Percentiles rank a stretch among this genome's conserved stretches.
Conservation (phyloP, 495 filamentous ascomycete genomes). For the Aspergillus indologenus region DNA sequence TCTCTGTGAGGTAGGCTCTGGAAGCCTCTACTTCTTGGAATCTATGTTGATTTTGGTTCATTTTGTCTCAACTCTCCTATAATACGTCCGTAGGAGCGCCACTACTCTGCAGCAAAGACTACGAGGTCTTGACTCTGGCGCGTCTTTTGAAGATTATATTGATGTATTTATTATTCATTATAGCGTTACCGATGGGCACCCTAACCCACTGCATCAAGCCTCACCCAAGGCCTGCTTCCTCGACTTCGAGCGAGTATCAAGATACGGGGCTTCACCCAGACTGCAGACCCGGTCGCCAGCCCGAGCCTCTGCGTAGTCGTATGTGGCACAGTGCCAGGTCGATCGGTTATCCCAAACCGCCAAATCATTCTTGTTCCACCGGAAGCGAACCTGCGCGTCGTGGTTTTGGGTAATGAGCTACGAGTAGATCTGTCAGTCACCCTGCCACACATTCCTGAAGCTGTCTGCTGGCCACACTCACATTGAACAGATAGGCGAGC, state of each 20-base stretch:
- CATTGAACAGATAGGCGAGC: constrained; percentile 44
- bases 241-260: constrained; percentile 48
- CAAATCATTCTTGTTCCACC: constrained; percentile 60
- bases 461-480: constrained; percentile 11
- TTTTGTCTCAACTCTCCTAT: no score
- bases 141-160: not conserved
- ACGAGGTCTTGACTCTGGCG: no score
- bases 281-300: constrained; percentile 58
- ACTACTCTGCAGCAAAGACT: no score
- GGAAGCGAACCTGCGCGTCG: constrained; percentile 67
- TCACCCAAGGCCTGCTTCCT: constrained; percentile 23
- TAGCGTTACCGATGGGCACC: not conserved
- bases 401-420: constrained; percentile 66
- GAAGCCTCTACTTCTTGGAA: not conserved
- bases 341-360: constrained; percentile 78
- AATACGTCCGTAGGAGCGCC: no score
- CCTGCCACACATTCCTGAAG: constrained; percentile 43
- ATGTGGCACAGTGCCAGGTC: constrained; percentile 68
- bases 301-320: constrained; percentile 53
- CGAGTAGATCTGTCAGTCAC: not conserved
- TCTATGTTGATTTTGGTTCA: no score
- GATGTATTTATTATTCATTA: constrained; percentile 2
- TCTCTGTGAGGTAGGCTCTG: not conserved
- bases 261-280: constrained; percentile 63
- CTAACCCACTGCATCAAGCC: not conserved